Conservation (phyloP, 257 asterid species). For the Verbena officinalis region DNA sequence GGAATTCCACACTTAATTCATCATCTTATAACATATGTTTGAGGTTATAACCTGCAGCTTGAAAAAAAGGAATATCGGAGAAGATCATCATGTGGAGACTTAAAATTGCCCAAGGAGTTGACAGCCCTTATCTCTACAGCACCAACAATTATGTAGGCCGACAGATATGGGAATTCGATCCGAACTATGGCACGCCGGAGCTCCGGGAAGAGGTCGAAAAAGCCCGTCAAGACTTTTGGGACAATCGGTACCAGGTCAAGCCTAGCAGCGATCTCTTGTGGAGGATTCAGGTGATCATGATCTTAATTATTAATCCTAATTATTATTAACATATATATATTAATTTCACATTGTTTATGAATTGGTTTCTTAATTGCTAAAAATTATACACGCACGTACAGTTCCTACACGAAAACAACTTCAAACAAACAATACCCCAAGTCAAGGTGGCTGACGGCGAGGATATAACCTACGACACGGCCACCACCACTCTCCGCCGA, state of each 20-base stretch:
- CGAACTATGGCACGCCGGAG: slow-evolving; percentile 51
- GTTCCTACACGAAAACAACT: slow-evolving; percentile 71
- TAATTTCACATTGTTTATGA: no score
- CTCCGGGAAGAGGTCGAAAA: slow-evolving; percentile 48
- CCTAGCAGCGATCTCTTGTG: slow-evolving; percentile 69
- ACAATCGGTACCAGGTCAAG: slow-evolving; percentile 53
- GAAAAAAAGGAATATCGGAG: no score
- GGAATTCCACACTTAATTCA: no score
- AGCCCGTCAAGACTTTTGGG: slow-evolving; percentile 59
- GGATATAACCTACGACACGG: slow-evolving; percentile 63
- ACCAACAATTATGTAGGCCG: slow-evolving; percentile 68
- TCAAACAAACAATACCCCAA: slow-evolving; percentile 64
- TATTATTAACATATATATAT: no score
- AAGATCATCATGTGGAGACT: slow-evolving; percentile 56
- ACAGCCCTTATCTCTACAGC: slow-evolving; percentile 57
- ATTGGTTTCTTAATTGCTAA: no score
- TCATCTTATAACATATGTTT: no score
- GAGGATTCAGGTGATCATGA: slow-evolving; percentile 73
- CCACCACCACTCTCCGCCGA: slow-evolving; percentile 57
- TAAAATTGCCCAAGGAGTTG: slow-evolving; percentile 54
- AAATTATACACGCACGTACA: slow-evolving; percentile 34
- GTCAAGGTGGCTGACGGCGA: slow-evolving; percentile 74
- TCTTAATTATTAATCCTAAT: no score
- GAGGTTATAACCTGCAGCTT: no score
- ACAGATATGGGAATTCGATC: slow-evolving; percentile 66